phyloP scores from a whole-genome alignment of 805 yeast species.

The Starmerella sirachaensis region DNA sequence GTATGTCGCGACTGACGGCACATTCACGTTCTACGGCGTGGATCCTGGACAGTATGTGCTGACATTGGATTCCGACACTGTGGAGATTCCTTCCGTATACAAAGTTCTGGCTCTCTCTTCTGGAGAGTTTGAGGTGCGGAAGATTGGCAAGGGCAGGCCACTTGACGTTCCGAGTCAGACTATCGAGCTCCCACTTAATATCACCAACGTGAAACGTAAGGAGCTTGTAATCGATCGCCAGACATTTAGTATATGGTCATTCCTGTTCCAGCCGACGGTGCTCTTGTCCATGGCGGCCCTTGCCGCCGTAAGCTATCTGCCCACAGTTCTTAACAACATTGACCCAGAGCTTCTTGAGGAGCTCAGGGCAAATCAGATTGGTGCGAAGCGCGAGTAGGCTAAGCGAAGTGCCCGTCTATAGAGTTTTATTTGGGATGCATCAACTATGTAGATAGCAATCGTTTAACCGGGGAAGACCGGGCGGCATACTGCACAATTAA shows the following conservation, averaged over 20 bases:
- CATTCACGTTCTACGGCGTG: constrained; percentile 14
- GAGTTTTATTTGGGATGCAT: too few species aligned
- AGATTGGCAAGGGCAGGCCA: constrained; percentile 24
- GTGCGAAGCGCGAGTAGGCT: too few species aligned
- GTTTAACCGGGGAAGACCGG: too few species aligned
- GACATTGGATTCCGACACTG: constrained; percentile 15
- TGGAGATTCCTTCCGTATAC: constrained; percentile 11
- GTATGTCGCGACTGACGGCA: constrained; percentile 14
- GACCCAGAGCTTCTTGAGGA: constrained; percentile 30
- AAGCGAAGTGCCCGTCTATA: constrained; percentile 15
- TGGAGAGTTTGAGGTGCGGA: constrained; percentile 23
- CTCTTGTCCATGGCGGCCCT: constrained; percentile 27
- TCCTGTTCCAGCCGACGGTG: constrained; percentile 30
- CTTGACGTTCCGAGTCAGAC: constrained; percentile 25
- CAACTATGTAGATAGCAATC: too few species aligned
- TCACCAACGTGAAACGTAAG: constrained; percentile 16
- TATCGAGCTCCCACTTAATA: constrained; percentile 26
- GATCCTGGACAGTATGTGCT: constrained; percentile 14
- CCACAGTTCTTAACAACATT: constrained; percentile 24
- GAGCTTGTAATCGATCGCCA: constrained; percentile 21
- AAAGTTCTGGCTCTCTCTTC: constrained; percentile 11
- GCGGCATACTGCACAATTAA: too few species aligned
- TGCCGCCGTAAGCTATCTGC: constrained; percentile 27
- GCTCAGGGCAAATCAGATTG: constrained; percentile 23
- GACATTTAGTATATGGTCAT: constrained; percentile 24